A percentile compares a stretch with the other conserved stretches of the same genome.
Conservation (phyloP, 768 basidiomycete species). For the Lentinus brumalis region DNA sequence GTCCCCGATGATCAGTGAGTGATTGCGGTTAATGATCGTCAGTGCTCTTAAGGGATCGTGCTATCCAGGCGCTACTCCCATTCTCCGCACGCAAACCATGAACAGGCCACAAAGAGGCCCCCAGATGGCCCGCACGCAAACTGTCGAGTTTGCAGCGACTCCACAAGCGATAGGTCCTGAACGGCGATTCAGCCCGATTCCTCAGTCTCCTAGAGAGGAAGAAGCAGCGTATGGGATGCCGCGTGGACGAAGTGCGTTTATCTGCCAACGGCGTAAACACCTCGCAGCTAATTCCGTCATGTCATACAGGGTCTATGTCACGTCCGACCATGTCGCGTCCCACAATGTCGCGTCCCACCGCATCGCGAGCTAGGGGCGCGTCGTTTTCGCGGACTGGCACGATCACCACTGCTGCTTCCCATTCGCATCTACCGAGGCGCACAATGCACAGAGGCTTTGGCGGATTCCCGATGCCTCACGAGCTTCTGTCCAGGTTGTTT, state of each 20-base stretch:
- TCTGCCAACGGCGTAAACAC: background rate
- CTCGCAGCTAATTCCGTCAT: background rate
- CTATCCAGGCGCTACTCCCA: conserved; percentile 4
- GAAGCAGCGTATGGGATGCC: background rate
- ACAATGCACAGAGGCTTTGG: conserved; percentile 57
- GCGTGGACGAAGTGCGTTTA: conserved; percentile 26
- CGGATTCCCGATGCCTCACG: conserved; percentile 73
- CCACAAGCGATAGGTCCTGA: conserved; percentile 28
- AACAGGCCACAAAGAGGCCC: conserved; percentile 10
- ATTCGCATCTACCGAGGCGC: conserved; percentile 13
- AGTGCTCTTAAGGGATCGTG: background rate
- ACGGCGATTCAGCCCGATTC: conserved; percentile 23
- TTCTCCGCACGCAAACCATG: conserved; percentile 16
- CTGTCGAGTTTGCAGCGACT: conserved; percentile 54
- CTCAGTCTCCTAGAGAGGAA: conserved; percentile 7
- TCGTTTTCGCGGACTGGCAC: conserved; percentile 21
- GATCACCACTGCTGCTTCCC: conserved; percentile 13
- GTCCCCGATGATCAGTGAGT: conserved; percentile 11
- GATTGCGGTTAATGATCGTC: conserved; percentile 5
- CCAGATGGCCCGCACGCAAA: conserved; percentile 44
- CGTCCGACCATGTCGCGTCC: conserved; percentile 17
- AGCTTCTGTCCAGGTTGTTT: conserved; percentile 53
- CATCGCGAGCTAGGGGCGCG: conserved; percentile 5
- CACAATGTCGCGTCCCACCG: conserved; percentile 9
- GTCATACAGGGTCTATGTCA: conserved; percentile 26